Evolutionary conservation across 2,329 filamentous ascomycete genomes (phyloP), one percentile per base, ranked within the genome.

Genomic region (Colletotrichum costaricense): DNA sequence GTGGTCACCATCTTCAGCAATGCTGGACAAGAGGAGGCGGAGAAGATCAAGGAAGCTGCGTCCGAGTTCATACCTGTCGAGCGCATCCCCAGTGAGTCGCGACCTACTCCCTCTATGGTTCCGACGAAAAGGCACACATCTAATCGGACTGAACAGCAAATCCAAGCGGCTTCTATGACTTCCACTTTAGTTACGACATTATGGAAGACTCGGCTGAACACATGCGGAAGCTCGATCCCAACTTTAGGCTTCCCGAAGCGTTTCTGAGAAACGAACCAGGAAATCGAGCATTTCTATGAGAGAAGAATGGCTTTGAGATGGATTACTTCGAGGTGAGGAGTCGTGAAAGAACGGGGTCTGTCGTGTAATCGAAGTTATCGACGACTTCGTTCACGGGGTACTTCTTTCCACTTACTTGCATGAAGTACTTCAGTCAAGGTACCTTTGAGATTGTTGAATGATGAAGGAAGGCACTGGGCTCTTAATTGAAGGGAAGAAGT

Each of bases 1-100:
- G 80, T 77, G 2, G 80, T 84, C 26, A 82, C 84, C 56, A 78
- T 85, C 35, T 79, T 86, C 67, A 82, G 80, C 56, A 83, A 84
- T 56, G 81, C 81, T 1, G 83, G 82, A 1, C 78, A 80, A 42
- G 82, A 83, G 46, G 77, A 83, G 65, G 68, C 78, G 0, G 73
- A 78, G 38, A 76, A 79, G 55, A 79, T 83, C 9, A 73, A 74
- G 7, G 74, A 78, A 14, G 71, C 71, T 5, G 71, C 71, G 1
- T 73, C 60, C 1, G 78, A 81, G 7, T 79, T 81, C 0, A 68
- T 75, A 11, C 79, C 75, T 2, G 75, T 76, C 24, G 80, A 81
- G 2, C 73, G 76, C n/a, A 79, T 82, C 3, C 81, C 81, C 0
- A 79, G 81, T 82, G 73, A 77, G 78, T 59, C 2, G 1, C 46